Evolutionary conservation across 2,329 filamentous ascomycete species (phyloP).

Genomic region (Microsporum audouinii): DNA sequence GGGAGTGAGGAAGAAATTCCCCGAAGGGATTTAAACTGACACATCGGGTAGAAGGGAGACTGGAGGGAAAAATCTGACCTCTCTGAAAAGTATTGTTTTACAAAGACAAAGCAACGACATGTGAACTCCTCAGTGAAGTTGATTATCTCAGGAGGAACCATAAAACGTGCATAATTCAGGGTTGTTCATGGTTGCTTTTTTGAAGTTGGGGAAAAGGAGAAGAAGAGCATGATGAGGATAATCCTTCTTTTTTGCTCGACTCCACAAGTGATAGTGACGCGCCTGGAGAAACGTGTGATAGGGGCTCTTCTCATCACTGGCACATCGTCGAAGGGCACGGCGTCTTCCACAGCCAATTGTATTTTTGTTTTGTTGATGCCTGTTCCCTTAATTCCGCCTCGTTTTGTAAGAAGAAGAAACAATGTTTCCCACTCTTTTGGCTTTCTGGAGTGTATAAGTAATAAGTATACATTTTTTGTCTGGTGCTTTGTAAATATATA

Average conservation of each 20-base stretch:
- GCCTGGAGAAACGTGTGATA: neutral
- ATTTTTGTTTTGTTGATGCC: neutral
- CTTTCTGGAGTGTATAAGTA: too few species aligned
- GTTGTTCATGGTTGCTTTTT: slow-evolving; percentile 1
- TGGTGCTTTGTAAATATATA: neutral
- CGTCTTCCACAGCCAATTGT: neutral
- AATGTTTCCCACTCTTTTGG: too few species aligned
- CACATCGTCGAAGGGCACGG: neutral
- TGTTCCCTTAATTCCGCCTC: neutral
- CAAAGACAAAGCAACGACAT: neutral
- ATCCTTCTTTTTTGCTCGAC: neutral
- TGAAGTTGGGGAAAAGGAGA: neutral
- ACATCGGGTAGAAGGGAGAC: neutral
- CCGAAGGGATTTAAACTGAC: neutral
- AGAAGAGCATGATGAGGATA: neutral
- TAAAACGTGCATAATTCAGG: neutral
- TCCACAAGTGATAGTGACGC: neutral
- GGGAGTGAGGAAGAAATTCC: neutral
- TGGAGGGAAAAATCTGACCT: neutral
- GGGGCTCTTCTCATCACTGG: neutral
- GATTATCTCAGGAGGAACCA: neutral
- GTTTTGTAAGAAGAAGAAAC: neutral
- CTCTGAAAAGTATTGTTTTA: neutral
- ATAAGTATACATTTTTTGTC: neutral
- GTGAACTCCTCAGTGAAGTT: neutral